Conservation (phyloP, 2,329 filamentous ascomycete genomes). For the Xylariaceae sp. region DNA sequence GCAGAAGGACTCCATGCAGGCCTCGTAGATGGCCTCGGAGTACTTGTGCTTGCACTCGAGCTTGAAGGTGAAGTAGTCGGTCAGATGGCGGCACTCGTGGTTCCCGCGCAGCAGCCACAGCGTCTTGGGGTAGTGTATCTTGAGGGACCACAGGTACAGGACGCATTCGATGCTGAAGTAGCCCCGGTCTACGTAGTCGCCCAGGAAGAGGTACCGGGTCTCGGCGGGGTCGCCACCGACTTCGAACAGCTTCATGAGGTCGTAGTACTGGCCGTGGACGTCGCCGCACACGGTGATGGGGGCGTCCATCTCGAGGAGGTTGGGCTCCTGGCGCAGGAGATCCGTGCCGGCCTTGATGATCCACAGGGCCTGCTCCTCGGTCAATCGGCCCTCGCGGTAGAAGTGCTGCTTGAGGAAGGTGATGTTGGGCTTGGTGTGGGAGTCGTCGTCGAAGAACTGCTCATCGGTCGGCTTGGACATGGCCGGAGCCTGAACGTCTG, state of each 20-base stretch:
- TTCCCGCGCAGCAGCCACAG: slow-evolving; percentile 96
- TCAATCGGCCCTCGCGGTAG: slow-evolving; percentile 92
- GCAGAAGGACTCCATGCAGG: slow-evolving; percentile 98
- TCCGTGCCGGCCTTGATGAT: slow-evolving; percentile 86
- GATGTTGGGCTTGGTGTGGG: slow-evolving; percentile 83
- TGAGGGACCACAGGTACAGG: slow-evolving; percentile 92
- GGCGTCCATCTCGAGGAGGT: slow-evolving; percentile 97
- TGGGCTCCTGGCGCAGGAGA: slow-evolving; percentile 81
- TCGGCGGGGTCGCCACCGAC: slow-evolving; percentile 95
- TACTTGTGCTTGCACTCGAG: slow-evolving; percentile 99
- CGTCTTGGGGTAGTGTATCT: slow-evolving; percentile 98
- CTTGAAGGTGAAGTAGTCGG: slow-evolving; percentile 99
- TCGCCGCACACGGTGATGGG: slow-evolving; percentile 98
- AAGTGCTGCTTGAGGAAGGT: slow-evolving; percentile 97
- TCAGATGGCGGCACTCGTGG: slow-evolving; percentile 97
- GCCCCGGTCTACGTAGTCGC: slow-evolving; percentile 95
- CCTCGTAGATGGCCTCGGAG: slow-evolving; percentile 90
- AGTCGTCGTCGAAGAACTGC: slow-evolving; percentile 84
- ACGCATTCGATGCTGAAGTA: slow-evolving; percentile 99
- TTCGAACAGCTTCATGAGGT: slow-evolving; percentile 99
- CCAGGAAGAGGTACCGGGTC: slow-evolving; percentile 92
- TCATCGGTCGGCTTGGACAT: slow-evolving; percentile 88
- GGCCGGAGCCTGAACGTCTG: slow-evolving; percentile 96
- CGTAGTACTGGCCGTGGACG: slow-evolving; percentile 98
- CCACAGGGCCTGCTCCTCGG: slow-evolving; percentile 94